Percentiles rank a stretch among this genome's conserved stretches.
These are phyloP conservation scores for Barnettozyma sp. DNA, from an alignment of 805 yeast genomes.

Conservation along the genomic window DNA sequence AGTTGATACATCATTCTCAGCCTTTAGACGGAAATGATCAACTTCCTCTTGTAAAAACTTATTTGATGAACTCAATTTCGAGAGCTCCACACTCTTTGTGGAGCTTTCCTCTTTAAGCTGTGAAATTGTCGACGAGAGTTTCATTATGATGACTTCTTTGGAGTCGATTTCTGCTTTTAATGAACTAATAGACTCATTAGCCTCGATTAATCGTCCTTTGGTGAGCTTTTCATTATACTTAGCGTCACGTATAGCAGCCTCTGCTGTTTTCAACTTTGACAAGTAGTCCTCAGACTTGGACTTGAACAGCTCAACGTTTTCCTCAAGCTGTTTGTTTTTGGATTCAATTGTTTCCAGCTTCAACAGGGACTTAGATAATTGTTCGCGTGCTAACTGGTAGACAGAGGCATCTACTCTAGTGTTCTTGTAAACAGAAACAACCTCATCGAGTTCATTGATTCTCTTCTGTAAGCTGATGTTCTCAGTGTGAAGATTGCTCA, in stretches of 20 bases:
- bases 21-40: slow-evolving; percentile 41
- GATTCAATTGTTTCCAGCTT: slow-evolving; percentile 48
- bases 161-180: slow-evolving; percentile 47
- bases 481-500: slow-evolving; percentile 35
- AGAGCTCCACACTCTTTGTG: slow-evolving; percentile 49
- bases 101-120: slow-evolving; percentile 49
- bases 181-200: slow-evolving; percentile 38
- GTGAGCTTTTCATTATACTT: slow-evolving; percentile 53
- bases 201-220: slow-evolving; percentile 45
- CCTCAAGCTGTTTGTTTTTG: slow-evolving; percentile 50
- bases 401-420: slow-evolving; percentile 15
- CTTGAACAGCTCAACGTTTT: slow-evolving; percentile 55
- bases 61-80: slow-evolving; percentile 42
- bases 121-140: slow-evolving; percentile 42
- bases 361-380: slow-evolving; percentile 41
- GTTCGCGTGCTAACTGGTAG: slow-evolving; percentile 30
- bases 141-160: slow-evolving; percentile 47
- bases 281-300: slow-evolving; percentile 68
- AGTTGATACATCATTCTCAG: slow-evolving; percentile 33
- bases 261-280: slow-evolving; percentile 70
- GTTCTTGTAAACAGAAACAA: slow-evolving; percentile 9
- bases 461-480: slow-evolving; percentile 35
- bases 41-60: slow-evolving; percentile 50
- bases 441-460: slow-evolving; percentile 32
- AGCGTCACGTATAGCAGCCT: slow-evolving; percentile 58